A percentile compares a stretch with the other conserved stretches of the same genome.
Evolutionary conservation across 768 basidiomycete species (phyloP).

Genomic region (Filobasidium floriforme): DNA sequence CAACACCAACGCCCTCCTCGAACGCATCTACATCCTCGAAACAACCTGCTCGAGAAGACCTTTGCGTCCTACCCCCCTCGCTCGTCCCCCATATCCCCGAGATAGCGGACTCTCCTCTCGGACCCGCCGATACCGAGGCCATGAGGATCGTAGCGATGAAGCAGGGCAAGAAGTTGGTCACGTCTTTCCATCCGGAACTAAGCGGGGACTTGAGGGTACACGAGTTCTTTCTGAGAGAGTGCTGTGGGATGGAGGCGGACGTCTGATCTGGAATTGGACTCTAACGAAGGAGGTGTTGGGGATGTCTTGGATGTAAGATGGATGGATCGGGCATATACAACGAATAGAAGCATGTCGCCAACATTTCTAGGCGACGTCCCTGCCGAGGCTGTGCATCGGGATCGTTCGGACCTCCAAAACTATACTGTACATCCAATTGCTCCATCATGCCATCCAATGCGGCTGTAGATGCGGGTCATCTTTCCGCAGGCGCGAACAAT

Average conservation of each 20-base stretch:
- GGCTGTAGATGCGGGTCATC: no score
- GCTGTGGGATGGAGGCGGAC: background rate
- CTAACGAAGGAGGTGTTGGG: no score
- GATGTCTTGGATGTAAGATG: no score
- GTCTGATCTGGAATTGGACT: no score
- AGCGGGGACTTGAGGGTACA: conserved; percentile 81
- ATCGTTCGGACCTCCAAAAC: no score
- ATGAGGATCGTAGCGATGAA: conserved; percentile 71
- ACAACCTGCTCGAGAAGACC: conserved; percentile 47
- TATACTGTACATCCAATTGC: no score
- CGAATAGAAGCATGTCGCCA: no score
- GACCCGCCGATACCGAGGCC: conserved; percentile 47
- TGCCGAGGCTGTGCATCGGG: no score
- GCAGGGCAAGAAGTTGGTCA: conserved; percentile 75
- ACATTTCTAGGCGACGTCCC: no score
- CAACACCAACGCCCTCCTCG: conserved; percentile 8
- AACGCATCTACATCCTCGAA: conserved; percentile 51
- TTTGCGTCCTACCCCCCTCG: conserved; percentile 60
- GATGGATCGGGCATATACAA: no score
- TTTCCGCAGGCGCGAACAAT: no score
- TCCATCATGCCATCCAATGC: no score
- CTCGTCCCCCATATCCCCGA: conserved; percentile 48
- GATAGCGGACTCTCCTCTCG: conserved; percentile 41
- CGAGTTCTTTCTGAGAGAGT: conserved; percentile 64
- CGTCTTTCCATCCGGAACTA: conserved; percentile 90